Percentiles rank a stretch among this genome's conserved stretches.
phyloP scores from a whole-genome alignment of 2,329 filamentous ascomycete species.

The Pyrenochaeta sp. region DNA sequence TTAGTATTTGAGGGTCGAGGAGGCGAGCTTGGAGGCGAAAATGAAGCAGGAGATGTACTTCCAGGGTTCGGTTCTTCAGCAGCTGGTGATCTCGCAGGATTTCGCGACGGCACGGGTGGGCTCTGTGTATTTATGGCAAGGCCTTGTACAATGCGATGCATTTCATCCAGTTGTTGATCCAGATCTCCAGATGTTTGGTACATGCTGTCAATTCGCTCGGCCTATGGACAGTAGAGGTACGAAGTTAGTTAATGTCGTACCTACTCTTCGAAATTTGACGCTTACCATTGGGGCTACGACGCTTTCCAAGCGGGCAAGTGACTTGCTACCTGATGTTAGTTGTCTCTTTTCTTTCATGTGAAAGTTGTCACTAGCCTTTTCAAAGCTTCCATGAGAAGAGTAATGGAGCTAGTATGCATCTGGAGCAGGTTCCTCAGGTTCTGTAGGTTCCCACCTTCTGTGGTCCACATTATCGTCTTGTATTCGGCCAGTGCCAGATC shows the following conservation, averaged over 20 bases:
- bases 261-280: too few relatives aligned
- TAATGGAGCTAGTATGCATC: constrained; percentile 54
- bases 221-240: background rate
- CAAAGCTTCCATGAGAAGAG: constrained; percentile 52
- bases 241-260: too few relatives aligned
- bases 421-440: constrained; percentile 52
- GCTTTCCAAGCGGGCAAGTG: constrained; percentile 40
- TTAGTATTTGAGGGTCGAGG: constrained; percentile 9
- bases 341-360: background rate
- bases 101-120: constrained; percentile 22
- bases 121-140: constrained; percentile 25
- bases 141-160: constrained; percentile 38
- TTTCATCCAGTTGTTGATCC: constrained; percentile 39
- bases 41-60: background rate
- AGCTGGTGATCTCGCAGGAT: constrained; percentile 27
- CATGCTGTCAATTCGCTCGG: constrained; percentile 43
- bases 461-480: constrained; percentile 56
- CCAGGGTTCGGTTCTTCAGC: constrained; percentile 8
- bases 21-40: constrained; percentile 1
- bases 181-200: constrained; percentile 31
- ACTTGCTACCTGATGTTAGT: constrained; percentile 41
- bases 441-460: constrained; percentile 53
- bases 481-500: constrained; percentile 53
- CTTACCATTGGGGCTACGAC: constrained; percentile 35
- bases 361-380: constrained; percentile 46